Percentiles rank a stretch among this genome's conserved stretches.
phyloP scores from a whole-genome alignment of 164 flowering plant species.

The Buxus sempervirens region DNA sequence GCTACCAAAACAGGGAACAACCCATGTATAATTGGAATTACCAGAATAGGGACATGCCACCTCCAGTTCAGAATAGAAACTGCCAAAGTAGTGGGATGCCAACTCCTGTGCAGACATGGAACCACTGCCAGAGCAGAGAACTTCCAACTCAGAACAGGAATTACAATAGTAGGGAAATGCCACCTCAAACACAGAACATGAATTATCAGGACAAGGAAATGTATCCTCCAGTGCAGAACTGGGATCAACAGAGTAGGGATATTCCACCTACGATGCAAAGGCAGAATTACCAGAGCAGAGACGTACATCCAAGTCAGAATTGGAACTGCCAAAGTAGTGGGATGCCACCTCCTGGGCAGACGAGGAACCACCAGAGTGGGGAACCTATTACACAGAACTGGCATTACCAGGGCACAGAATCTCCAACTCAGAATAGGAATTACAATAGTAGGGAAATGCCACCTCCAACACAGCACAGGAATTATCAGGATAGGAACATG shows the following conservation, averaged over 20 bases:
- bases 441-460: background rate
- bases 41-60: conserved; percentile 11
- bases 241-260: conserved; percentile 1
- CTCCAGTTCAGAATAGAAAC: background rate
- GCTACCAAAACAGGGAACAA: conserved; percentile 8
- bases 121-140: conserved; percentile 2
- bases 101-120: background rate
- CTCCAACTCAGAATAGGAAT: conserved; percentile 6
- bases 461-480: background rate
- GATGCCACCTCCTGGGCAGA: no score
- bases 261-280: conserved; percentile 8
- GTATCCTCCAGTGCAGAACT: conserved; percentile 2
- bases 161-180: background rate
- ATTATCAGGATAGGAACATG: background rate
- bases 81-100: background rate
- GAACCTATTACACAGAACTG: no score
- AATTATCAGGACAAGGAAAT: conserved; percentile 5
- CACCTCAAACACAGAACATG: background rate
- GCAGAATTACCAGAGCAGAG: background rate
- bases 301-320: background rate
- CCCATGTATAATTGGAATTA: conserved; percentile 4
- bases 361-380: conserved; percentile 1
- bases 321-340: background rate
- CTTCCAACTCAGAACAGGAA: background rate
- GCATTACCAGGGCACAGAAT: no score